phyloP scores from a whole-genome alignment of 148 eudicot species.

The Spergularia marina region DNA sequence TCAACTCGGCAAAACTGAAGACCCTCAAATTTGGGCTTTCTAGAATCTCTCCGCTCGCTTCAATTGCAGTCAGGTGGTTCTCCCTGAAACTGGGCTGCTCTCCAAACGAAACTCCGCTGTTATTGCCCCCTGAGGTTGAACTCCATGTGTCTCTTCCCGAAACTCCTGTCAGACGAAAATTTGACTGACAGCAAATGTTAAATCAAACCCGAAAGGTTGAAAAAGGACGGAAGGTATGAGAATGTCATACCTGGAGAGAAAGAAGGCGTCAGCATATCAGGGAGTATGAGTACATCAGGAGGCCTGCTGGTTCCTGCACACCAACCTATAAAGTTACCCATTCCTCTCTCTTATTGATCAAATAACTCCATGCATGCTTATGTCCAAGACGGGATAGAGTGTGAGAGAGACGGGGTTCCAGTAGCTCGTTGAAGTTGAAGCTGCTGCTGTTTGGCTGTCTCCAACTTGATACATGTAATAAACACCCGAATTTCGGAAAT shows the following conservation, averaged over 20 bases:
- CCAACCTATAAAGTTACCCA: constrained; percentile 26
- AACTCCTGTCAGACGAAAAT: constrained; percentile 34
- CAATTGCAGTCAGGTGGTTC: neutral
- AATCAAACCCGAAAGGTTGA: neutral
- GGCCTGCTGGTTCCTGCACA: constrained; percentile 1
- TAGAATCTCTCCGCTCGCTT: constrained; percentile 30
- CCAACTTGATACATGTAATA: too few relatives aligned
- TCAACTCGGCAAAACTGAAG: constrained; percentile 62
- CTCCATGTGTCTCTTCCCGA: constrained; percentile 38
- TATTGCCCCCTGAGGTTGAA: constrained; percentile 27
- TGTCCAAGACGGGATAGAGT: neutral
- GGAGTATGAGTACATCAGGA: neutral
- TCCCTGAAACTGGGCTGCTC: constrained; percentile 40
- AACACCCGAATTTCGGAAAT: too few relatives aligned
- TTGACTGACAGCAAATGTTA: neutral
- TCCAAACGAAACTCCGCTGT: constrained; percentile 38
- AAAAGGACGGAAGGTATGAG: neutral
- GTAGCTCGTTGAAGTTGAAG: too few relatives aligned
- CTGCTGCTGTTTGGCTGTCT: too few relatives aligned
- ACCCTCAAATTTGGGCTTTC: constrained; percentile 47
- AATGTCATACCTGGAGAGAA: constrained; percentile 16
- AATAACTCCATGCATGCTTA: neutral
- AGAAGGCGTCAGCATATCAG: constrained; percentile 15
- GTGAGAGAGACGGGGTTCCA: too few relatives aligned
- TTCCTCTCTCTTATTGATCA: neutral